Evolutionary conservation across 148 eudicot genomes (phyloP), one percentile per base, ranked within the genome.

Genomic region (Diospyros lotus): DNA sequence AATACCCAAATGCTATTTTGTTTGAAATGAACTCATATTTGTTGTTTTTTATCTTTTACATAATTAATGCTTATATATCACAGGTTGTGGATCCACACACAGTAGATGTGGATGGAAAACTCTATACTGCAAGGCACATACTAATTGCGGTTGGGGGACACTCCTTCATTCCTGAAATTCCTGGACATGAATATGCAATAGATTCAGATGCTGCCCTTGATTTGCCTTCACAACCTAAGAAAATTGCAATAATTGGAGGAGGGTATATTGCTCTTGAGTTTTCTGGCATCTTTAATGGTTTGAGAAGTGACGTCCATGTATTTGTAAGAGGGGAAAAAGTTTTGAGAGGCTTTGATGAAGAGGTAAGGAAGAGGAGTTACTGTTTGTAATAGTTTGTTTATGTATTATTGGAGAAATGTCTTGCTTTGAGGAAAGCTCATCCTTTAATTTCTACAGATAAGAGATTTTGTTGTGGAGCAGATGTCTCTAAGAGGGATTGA

Each of bases 131-230:
- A 46, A 92, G 80, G 80, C 84, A 95, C 81, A 95, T 95, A 72
- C 80, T 95, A 60, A 86, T 95, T 76, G 79, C 98, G 68, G 98
- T 95, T 69, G 98, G 98, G 52, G 98, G 97, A 51, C 97, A 96
- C 58, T 97, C 98, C 7, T 87, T 77, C 77, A 84, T 95, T 74
- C 98, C 97, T 69, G 98, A 92, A 76, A 89, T 95, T 78, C 94
- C 98, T 5, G 98, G 98, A 73, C 83, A 84, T 44, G 97, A 95
- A 69, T 83, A 88, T 86, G 97, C 83, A 54, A 95, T 95, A 78
- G 94, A 90, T 87, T 95, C 98, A 64, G 98, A 95, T 88, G 90
- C 82, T 43, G 98, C 98, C 80, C 97, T 95, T 55, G 97, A 95
- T 87, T 85, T 95, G 80, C 89, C 97, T 64, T 90, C 91, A 81